Evolutionary conservation across 164 flowering plant genomes (phyloP), one percentile per base, ranked within the genome.

Genomic region (Vitis riparia): DNA sequence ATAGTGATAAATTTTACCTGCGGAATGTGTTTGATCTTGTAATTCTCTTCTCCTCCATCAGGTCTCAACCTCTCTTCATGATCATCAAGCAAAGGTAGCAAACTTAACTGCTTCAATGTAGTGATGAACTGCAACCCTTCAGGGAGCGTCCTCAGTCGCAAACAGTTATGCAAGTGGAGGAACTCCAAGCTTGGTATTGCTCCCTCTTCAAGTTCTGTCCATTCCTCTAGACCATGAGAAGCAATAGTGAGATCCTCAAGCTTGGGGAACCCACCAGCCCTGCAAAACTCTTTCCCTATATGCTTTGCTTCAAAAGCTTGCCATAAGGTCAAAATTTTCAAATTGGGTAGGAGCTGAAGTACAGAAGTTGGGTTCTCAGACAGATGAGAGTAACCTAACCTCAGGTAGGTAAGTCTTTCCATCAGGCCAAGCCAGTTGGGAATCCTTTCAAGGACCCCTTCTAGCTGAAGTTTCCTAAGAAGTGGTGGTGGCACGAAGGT

Each of bases 21-120:
- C 47, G 77, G 74, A 62, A 79, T 79, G 77, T 79, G 51, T 16
- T 63, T 67, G 65, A 79, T 79, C 72, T 79, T 79, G 67, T 79
- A 52, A 66, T 70, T 73, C 57, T 79, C 79, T 51, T 59, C 52
- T 50, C 78, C 67, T 47, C 10, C 23, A 37, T 37, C 77, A 56
- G 79, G 82, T 51, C 57, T 68, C 75, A 79, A 57, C 71, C 73
- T 68, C 49, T 79, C 64, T 61, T 12, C 75, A 19, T 67, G 79
- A 32, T 73, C 82, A 56, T 76, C 75, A 3, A 76, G 77, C 77
- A 76, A 73, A 59, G 82, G 82, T 55, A 73, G 55, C 75, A 79
- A 53, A 12, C 61, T 27, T 62, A 78, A 50, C 19, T 66, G 58
- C 53, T 61, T 30, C 57, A 75, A 51, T 29, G 78, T 62, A 65